These are phyloP conservation scores for Escallonia rubra DNA, from an alignment of 129 eudicot species.

Conservation along the genomic window DNA sequence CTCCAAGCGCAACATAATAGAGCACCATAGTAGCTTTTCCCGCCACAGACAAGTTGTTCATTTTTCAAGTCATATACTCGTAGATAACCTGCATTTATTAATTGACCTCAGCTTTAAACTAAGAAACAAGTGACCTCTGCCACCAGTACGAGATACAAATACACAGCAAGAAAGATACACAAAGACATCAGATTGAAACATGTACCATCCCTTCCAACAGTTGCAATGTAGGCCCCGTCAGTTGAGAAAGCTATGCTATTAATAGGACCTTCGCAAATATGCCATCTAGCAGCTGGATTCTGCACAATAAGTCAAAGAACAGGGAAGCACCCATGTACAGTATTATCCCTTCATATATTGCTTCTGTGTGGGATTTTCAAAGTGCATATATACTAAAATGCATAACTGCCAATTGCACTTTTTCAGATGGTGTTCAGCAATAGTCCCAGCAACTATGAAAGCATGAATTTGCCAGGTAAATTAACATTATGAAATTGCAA, in stretches of 20 bases:
- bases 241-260: conserved; percentile 73
- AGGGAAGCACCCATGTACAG: not conserved
- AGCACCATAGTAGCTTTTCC: conserved; percentile 98
- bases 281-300: conserved; percentile 98
- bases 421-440: too few relatives aligned
- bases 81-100: conserved; percentile 55
- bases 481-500: too few relatives aligned
- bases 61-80: conserved; percentile 84
- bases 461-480: too few relatives aligned
- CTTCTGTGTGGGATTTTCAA: too few relatives aligned
- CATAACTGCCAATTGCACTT: too few relatives aligned
- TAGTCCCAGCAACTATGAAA: too few relatives aligned
- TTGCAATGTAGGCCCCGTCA: conserved; percentile 78
- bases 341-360: not conserved
- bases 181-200: conserved; percentile 4
- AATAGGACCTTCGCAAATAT: conserved; percentile 80
- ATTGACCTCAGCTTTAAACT: conserved; percentile 3
- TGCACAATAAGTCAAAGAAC: conserved; percentile 17
- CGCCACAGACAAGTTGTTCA: conserved; percentile 86
- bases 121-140: conserved; percentile 2
- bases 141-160: not conserved
- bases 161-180: not conserved
- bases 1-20: conserved; percentile 96
- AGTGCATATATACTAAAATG: too few relatives aligned
- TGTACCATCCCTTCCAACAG: conserved; percentile 97